Conservation (phyloP, 2,329 filamentous ascomycete species). For the Beauveria medogensis region DNA sequence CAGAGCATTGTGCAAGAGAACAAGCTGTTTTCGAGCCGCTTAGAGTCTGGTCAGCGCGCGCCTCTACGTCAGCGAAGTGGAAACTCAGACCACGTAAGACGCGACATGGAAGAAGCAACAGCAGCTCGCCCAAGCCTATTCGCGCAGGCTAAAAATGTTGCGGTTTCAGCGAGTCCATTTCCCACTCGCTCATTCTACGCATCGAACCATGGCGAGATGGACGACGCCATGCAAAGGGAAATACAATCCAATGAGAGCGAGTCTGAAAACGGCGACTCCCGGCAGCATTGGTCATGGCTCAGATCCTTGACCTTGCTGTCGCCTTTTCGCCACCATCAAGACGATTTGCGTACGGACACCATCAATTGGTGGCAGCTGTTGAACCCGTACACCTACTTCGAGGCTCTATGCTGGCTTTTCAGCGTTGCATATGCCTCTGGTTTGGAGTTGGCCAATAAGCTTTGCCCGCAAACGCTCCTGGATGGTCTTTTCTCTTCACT, state of each 20-base stretch:
- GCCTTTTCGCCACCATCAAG: constrained; percentile 8
- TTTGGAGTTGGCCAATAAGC: constrained; percentile 11
- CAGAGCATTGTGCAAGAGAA: not conserved
- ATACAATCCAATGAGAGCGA: constrained; percentile 12
- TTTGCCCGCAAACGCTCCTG: constrained; percentile 11
- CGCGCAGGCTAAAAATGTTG: constrained; percentile 9
- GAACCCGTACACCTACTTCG: constrained; percentile 25
- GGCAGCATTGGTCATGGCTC: constrained; percentile 17
- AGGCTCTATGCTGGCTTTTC: constrained; percentile 18
- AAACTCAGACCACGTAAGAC: constrained; percentile 2
- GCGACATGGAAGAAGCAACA: not conserved
- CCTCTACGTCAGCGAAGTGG: constrained; percentile 6
- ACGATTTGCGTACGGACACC: constrained; percentile 5
- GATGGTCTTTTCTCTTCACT: constrained; percentile 12
- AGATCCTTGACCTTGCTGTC: constrained; percentile 16
- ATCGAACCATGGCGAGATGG: constrained; percentile 17
- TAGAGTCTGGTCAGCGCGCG: not conserved
- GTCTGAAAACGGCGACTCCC: constrained; percentile 8
- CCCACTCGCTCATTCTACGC: constrained; percentile 5
- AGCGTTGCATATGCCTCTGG: constrained; percentile 16
- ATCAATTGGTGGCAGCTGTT: constrained; percentile 21
- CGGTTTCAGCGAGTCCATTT: constrained; percentile 12
- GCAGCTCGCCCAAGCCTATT: constrained; percentile 5
- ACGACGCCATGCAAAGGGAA: constrained; percentile 18
- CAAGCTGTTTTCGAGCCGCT: not conserved